phyloP scores from a whole-genome alignment of 1,284 basidiomycete genomes.

The Golubevia pallescens region DNA sequence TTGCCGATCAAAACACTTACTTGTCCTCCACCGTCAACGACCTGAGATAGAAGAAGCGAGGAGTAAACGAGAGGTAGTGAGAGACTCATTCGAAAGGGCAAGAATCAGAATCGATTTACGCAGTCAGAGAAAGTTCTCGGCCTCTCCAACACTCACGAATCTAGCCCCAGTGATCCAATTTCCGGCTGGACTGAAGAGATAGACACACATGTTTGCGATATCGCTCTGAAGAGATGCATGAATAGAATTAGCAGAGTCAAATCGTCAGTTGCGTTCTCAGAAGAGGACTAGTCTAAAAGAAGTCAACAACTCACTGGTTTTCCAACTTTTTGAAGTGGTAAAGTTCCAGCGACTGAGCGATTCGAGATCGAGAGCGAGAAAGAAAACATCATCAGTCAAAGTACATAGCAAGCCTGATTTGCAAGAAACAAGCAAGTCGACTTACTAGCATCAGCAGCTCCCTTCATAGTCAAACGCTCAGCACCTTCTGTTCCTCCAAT shows the following conservation, averaged over 20 bases:
- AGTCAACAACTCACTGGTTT: slow-evolving; percentile 23
- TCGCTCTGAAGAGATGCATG: slow-evolving; percentile 35
- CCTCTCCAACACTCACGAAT: slow-evolving; percentile 22
- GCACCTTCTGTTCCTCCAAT: slow-evolving; percentile 55
- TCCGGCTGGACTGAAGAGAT: slow-evolving; percentile 53
- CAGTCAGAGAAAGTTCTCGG: too few relatives aligned
- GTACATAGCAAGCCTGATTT: too few relatives aligned
- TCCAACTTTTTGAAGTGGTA: slow-evolving; percentile 53
- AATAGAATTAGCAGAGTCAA: slow-evolving; percentile 1
- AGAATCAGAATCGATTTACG: background rate
- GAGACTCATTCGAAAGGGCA: too few relatives aligned
- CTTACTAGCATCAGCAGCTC: slow-evolving; percentile 25
- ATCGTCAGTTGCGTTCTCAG: background rate
- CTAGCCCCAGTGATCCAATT: slow-evolving; percentile 47
- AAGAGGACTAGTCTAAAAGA: too few relatives aligned
- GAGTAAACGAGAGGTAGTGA: too few relatives aligned
- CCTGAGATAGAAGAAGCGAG: too few relatives aligned
- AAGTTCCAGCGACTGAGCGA: slow-evolving; percentile 20
- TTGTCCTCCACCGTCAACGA: too few relatives aligned
- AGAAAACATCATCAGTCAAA: too few relatives aligned
- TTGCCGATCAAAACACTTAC: too few relatives aligned
- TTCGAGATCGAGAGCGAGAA: too few relatives aligned
- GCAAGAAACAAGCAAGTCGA: too few relatives aligned
- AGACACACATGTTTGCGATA: slow-evolving; percentile 54
- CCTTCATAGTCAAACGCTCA: slow-evolving; percentile 56